Percentiles rank a stretch among this genome's conserved stretches.
These are phyloP conservation scores for Phaseolus coccineus DNA, from an alignment of 331 rosid species.

Conservation along the genomic window DNA sequence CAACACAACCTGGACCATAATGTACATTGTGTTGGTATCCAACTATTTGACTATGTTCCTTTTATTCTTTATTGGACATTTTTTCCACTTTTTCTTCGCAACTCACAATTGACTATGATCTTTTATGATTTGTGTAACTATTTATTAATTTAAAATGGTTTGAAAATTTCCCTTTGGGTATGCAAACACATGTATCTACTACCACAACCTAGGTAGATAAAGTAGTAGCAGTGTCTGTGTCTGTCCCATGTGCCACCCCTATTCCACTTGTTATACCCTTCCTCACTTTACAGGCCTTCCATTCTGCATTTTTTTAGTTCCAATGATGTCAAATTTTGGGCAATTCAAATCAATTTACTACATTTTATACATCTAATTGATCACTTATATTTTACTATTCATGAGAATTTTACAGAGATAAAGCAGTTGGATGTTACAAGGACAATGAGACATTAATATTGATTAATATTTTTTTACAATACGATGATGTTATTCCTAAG, in stretches of 20 bases:
- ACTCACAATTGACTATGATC: neutral
- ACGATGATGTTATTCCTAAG: too few species aligned
- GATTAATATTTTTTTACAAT: too few species aligned
- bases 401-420: too few species aligned
- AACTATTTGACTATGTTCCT: neutral
- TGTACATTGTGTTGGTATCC: neutral
- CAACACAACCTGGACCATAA: slow-evolving; percentile 23
- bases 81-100: neutral
- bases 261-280: neutral
- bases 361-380: neutral
- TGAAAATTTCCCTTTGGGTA: neutral
- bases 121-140: neutral
- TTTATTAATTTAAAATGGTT: neutral
- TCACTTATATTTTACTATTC: neutral
- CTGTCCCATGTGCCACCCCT: slow-evolving; percentile 10
- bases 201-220: neutral
- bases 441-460: too few species aligned
- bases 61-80: neutral
- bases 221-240: neutral
- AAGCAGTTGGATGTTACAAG: too few species aligned
- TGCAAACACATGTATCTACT: neutral
- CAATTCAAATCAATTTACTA: neutral
- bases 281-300: neutral
- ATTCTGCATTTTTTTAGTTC: neutral
- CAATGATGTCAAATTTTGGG: neutral